Evolutionary conservation across 768 basidiomycete species (phyloP).

Genomic region (Hericium coralloides): DNA sequence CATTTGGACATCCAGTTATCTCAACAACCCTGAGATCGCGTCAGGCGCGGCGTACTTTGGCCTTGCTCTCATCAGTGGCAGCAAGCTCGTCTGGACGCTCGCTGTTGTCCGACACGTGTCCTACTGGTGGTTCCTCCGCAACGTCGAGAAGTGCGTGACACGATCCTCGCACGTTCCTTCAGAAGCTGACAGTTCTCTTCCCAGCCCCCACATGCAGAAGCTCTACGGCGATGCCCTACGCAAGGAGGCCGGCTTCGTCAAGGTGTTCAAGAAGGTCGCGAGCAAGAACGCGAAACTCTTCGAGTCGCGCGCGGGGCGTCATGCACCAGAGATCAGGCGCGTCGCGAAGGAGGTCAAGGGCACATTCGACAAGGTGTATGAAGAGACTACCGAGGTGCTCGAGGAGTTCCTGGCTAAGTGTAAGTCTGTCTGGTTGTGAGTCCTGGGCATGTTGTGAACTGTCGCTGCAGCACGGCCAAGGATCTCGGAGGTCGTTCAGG

Average conservation of each 20-base stretch:
- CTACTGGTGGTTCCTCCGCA: slow-evolving; percentile 94
- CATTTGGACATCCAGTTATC: slow-evolving; percentile 40
- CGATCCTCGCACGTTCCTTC: not conserved
- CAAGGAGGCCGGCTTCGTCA: slow-evolving; percentile 94
- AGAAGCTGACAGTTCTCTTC: not conserved
- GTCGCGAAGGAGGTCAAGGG: slow-evolving; percentile 89
- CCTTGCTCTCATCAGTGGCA: slow-evolving; percentile 82
- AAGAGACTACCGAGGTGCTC: slow-evolving; percentile 85
- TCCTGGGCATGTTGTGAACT: slow-evolving; percentile 3
- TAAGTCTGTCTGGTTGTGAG: slow-evolving; percentile 29
- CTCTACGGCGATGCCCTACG: slow-evolving; percentile 90
- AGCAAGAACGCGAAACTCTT: slow-evolving; percentile 71
- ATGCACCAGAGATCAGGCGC: slow-evolving; percentile 74
- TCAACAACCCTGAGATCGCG: slow-evolving; percentile 95
- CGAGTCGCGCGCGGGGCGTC: slow-evolving; percentile 68
- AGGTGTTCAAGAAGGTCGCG: slow-evolving; percentile 94
- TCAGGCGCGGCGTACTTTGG: slow-evolving; percentile 96
- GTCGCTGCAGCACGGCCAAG: slow-evolving; percentile 62
- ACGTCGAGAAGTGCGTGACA: slow-evolving; percentile 76
- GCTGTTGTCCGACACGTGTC: slow-evolving; percentile 80
- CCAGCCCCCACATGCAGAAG: slow-evolving; percentile 96
- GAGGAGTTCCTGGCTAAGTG: slow-evolving; percentile 92
- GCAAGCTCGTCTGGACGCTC: slow-evolving; percentile 80
- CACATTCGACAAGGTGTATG: slow-evolving; percentile 92
- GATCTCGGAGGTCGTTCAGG: slow-evolving; percentile 85